These are phyloP conservation scores for Nakaseomyces delphensis DNA, from an alignment of 1,139 yeast genomes.

Conservation along the genomic window DNA sequence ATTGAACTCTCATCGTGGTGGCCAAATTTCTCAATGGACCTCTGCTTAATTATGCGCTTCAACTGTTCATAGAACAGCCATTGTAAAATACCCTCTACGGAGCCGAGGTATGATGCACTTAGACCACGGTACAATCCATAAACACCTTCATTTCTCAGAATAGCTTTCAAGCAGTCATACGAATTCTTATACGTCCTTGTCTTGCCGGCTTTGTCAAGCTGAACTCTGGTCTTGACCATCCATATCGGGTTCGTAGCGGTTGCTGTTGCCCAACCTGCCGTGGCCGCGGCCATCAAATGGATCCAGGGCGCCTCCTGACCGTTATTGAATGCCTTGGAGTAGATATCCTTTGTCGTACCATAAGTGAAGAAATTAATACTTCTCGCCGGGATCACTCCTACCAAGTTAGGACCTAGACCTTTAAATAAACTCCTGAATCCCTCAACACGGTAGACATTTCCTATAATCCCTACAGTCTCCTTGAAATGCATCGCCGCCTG, in stretches of 20 bases:
- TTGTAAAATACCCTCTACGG: conserved; percentile 85
- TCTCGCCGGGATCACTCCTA: conserved; percentile 98
- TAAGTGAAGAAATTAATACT: conserved; percentile 94
- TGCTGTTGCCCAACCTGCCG: conserved; percentile 90
- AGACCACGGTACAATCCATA: conserved; percentile 77
- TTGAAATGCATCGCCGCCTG: conserved; percentile 60
- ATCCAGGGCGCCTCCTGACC: conserved; percentile 79
- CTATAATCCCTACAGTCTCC: conserved; percentile 71
- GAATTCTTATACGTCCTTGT: conserved; percentile 66
- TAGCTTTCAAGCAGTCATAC: conserved; percentile 70
- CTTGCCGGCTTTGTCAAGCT: conserved; percentile 56
- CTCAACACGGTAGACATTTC: conserved; percentile 60
- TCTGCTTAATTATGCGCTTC: conserved; percentile 58
- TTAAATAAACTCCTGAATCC: conserved; percentile 82
- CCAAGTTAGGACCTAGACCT: conserved; percentile 92
- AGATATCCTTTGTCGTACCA: conserved; percentile 75
- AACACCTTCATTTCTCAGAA: conserved; percentile 69
- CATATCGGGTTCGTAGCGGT: conserved; percentile 99
- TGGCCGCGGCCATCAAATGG: conserved; percentile 80
- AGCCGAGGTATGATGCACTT: conserved; percentile 90
- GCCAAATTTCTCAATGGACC: conserved; percentile 40
- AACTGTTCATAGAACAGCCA: conserved; percentile 97
- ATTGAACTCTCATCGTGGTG: conserved; percentile 36
- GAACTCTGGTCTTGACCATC: conserved; percentile 91
- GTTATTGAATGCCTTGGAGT: conserved; percentile 54